Evolutionary conservation across 2,329 filamentous ascomycete species (phyloP), one percentile per base, ranked within the genome.

Genomic region (Fusarium pilosicola): DNA sequence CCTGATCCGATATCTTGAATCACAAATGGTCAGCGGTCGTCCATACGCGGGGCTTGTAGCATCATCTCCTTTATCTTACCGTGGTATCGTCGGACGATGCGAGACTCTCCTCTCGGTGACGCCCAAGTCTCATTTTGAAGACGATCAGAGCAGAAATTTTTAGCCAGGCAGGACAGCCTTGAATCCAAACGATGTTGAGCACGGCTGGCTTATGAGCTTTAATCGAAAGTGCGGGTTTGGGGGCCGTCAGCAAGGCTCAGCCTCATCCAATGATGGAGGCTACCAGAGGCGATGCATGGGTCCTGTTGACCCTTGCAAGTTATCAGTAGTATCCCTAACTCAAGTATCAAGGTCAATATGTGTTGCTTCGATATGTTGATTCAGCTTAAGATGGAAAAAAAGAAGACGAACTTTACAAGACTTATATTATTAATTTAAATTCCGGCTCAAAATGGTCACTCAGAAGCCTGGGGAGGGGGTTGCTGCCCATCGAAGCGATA

Each of bases 1-100:
- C 59, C 22, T 71, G 68, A 20, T 32, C 41, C 20, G 24, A 42
- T 22, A 46, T 39, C 71, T 75, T 45, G 8, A 44, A 26, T 56
- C 15, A 11, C 18, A 12, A 38, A 46, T 38, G 6, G 62, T 62
- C 57, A 65, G 57, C 28, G 13, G n/a, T 36, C 12, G 11, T 24
- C n/a, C 7, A 18, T 52, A 3, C 13, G 26, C 17, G 20, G 17
- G 26, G 26, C 26, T n/a, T n/a, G 11, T 17, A 52, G 32, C 24
- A 22, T 5, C 20, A 9, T 30, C 14, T 38, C 24, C 11, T 24
- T n/a, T 24, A 36, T n/a, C 65, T 52, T 52, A 64, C 65, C 38
- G 17, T 42, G 5, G 22, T 34, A 17, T 68, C 34, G 9, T 42
- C 39, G 20, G 45, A 36, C 32, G 30, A 44, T 36, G 65, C 26